Conservation (phyloP, 2,329 filamentous ascomycete genomes). For the Macroventuria anomochaeta region DNA sequence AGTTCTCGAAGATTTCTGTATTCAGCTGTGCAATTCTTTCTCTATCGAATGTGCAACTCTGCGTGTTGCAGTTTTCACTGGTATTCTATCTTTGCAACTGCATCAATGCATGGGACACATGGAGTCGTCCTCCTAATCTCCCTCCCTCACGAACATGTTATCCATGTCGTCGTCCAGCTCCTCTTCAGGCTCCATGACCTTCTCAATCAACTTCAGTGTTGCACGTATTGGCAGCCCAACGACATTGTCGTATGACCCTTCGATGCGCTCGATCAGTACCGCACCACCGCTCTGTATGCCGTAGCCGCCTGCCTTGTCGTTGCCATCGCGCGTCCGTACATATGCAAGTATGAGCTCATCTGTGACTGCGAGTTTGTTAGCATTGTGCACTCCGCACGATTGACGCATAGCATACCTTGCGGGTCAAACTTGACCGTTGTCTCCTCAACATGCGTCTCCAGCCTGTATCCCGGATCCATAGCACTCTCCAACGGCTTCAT, state of each 20-base stretch:
- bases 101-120: neutral
- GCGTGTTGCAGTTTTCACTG: neutral
- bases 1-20: constrained; percentile 14
- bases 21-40: constrained; percentile 12
- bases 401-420: constrained; percentile 47
- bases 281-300: constrained; percentile 89
- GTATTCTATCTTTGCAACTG: neutral
- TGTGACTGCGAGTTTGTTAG: constrained; percentile 54
- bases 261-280: constrained; percentile 85
- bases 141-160: constrained; percentile 48
- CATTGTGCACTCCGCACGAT: too few relatives aligned
- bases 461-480: constrained; percentile 81
- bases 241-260: constrained; percentile 92
- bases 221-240: constrained; percentile 84
- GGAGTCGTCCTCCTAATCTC: constrained; percentile 5
- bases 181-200: constrained; percentile 76
- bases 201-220: constrained; percentile 83
- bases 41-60: constrained; percentile 9
- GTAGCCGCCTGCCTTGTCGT: constrained; percentile 95
- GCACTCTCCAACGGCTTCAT: constrained; percentile 83
- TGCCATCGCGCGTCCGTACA: constrained; percentile 85
- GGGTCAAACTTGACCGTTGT: constrained; percentile 87
- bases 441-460: constrained; percentile 85
- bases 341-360: constrained; percentile 86
- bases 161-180: constrained; percentile 56